Evolutionary conservation across 1,284 basidiomycete species (phyloP).

Genomic region (Boletellus deceptivus): DNA sequence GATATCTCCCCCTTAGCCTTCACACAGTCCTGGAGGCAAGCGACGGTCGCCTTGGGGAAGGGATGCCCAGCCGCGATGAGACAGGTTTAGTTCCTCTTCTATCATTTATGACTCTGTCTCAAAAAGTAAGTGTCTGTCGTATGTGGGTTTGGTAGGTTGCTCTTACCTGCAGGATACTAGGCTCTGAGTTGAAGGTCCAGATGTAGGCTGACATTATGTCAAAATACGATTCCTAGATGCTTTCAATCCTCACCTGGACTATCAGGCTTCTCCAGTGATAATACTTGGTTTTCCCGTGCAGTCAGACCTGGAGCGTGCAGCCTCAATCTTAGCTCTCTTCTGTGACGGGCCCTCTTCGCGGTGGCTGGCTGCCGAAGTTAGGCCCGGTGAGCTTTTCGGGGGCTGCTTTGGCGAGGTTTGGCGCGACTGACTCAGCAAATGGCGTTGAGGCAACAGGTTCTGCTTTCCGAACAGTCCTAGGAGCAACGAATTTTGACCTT

Average conservation of each 20-base stretch:
- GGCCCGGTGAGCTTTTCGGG: not conserved
- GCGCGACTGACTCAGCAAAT: not conserved
- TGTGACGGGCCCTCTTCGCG: too few relatives aligned
- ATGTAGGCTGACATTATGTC: not conserved
- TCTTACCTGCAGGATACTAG: not conserved
- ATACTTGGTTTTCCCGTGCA: too few relatives aligned
- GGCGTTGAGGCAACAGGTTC: not conserved
- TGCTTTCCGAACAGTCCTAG: not conserved
- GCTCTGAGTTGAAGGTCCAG: not conserved
- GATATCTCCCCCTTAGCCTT: not conserved
- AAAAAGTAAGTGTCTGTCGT: not conserved
- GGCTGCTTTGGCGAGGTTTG: not conserved
- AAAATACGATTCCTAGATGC: too few relatives aligned
- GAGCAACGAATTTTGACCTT: not conserved
- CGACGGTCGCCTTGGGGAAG: not conserved
- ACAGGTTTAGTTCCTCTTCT: not conserved
- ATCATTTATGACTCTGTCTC: not conserved
- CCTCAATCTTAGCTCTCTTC: too few relatives aligned
- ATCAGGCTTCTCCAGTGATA: too few relatives aligned
- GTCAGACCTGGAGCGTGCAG: too few relatives aligned
- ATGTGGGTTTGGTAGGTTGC: not conserved
- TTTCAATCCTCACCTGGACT: too few relatives aligned
- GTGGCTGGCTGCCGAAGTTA: not conserved
- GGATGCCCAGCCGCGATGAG: not conserved
- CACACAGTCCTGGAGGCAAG: not conserved